Percentiles rank a stretch among this genome's conserved stretches.
Evolutionary conservation across 441 rosid species (phyloP).

Genomic region (Gossypium davidsonii): DNA sequence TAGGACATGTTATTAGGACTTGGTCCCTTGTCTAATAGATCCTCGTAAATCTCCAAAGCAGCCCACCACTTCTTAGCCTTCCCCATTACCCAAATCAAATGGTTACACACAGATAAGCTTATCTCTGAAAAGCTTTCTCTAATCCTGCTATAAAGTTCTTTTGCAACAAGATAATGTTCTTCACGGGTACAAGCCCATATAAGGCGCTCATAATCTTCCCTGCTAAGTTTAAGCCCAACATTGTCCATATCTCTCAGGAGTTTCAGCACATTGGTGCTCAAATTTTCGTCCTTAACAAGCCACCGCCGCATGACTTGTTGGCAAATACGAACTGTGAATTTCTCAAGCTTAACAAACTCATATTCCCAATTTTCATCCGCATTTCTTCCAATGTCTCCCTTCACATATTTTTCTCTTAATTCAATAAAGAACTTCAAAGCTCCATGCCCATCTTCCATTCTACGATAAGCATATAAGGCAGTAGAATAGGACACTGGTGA

Average conservation of each 20-base stretch:
- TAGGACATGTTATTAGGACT: slow-evolving; percentile 64
- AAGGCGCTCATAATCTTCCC: slow-evolving; percentile 68
- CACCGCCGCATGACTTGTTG: slow-evolving; percentile 78
- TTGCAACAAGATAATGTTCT: slow-evolving; percentile 59
- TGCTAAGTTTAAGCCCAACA: slow-evolving; percentile 41
- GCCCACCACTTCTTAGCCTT: slow-evolving; percentile 95
- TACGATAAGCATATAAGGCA: slow-evolving; percentile 65
- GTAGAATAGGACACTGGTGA: slow-evolving; percentile 65
- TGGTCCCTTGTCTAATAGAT: slow-evolving; percentile 76
- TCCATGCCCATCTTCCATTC: slow-evolving; percentile 73
- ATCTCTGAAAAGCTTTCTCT: slow-evolving; percentile 53
- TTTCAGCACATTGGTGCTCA: slow-evolving; percentile 45
- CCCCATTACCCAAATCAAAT: slow-evolving; percentile 87
- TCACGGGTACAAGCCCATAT: slow-evolving; percentile 83
- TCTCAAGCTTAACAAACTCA: slow-evolving; percentile 58
- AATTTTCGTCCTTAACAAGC: slow-evolving; percentile 53
- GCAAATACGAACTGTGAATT: slow-evolving; percentile 58
- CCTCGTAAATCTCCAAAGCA: slow-evolving; percentile 82
- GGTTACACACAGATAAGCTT: slow-evolving; percentile 82
- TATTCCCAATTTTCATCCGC: slow-evolving; percentile 45
- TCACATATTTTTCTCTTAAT: slow-evolving; percentile 45
- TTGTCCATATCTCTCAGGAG: slow-evolving; percentile 64
- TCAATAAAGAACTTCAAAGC: slow-evolving; percentile 63
- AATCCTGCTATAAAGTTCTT: slow-evolving; percentile 61
- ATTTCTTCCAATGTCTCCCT: slow-evolving; percentile 50